These are phyloP conservation scores for Penicillium sumatraense DNA, from an alignment of 2,329 filamentous ascomycete species.

Conservation along the genomic window DNA sequence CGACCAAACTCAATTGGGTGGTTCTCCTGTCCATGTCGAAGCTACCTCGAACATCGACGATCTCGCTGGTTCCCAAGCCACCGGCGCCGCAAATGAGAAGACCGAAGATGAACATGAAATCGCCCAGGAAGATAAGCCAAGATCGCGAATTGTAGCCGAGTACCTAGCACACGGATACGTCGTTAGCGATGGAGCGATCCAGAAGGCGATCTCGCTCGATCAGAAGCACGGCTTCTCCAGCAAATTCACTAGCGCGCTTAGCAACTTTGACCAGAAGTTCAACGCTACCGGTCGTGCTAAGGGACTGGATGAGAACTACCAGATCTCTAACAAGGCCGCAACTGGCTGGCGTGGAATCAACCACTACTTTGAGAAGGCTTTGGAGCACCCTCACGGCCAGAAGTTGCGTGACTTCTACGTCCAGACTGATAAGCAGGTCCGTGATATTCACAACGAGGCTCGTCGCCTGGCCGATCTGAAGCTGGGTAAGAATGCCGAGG, in stretches of 20 bases:
- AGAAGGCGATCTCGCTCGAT: slow-evolving; percentile 85
- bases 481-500: slow-evolving; percentile 56
- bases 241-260: slow-evolving; percentile 77
- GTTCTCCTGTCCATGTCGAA: slow-evolving; percentile 75
- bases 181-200: slow-evolving; percentile 75
- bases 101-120: slow-evolving; percentile 67
- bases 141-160: slow-evolving; percentile 89
- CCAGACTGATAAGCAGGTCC: slow-evolving; percentile 81
- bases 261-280: slow-evolving; percentile 80
- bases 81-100: slow-evolving; percentile 58
- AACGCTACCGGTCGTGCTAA: slow-evolving; percentile 86
- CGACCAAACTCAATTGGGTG: slow-evolving; percentile 92
- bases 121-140: slow-evolving; percentile 95
- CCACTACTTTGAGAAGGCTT: slow-evolving; percentile 95
- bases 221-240: slow-evolving; percentile 82
- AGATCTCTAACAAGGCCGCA: slow-evolving; percentile 74
- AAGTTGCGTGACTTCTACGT: slow-evolving; percentile 88
- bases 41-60: slow-evolving; percentile 71
- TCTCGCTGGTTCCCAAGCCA: slow-evolving; percentile 62
- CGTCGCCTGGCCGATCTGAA: slow-evolving; percentile 86
- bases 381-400: slow-evolving; percentile 83
- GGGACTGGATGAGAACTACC: slow-evolving; percentile 82
- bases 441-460: slow-evolving; percentile 92
- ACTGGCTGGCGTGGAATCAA: slow-evolving; percentile 69
- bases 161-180: slow-evolving; percentile 95